phyloP scores from a whole-genome alignment of 75 land plant species.

The Pinus taeda region DNA sequence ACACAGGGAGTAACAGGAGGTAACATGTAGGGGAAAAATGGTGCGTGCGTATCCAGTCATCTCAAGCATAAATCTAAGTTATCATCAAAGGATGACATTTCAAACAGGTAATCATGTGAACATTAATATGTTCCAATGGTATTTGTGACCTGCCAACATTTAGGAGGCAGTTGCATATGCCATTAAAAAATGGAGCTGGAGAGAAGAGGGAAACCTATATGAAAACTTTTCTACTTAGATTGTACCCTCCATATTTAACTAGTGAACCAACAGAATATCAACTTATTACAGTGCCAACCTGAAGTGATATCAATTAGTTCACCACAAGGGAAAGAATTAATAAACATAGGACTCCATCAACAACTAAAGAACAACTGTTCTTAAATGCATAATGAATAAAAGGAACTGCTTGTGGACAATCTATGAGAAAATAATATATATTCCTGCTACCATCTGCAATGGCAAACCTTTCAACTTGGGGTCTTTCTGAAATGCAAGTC shows the following conservation, averaged over 20 bases:
- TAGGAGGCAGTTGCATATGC: too few relatives aligned
- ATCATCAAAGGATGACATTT: too few relatives aligned
- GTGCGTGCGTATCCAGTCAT: too few relatives aligned
- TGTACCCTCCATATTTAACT: neutral
- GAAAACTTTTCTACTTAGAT: neutral
- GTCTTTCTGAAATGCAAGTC: neutral
- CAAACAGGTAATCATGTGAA: too few relatives aligned
- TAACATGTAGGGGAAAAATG: too few relatives aligned
- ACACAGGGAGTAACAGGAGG: too few relatives aligned
- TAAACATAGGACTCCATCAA: neutral
- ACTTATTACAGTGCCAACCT: neutral
- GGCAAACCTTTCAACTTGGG: neutral
- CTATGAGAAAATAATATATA: neutral
- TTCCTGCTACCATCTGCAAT: neutral
- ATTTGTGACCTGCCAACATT: too few relatives aligned
- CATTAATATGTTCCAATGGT: too few relatives aligned
- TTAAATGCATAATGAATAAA: neutral
- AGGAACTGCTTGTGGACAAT: neutral
- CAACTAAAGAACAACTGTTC: neutral
- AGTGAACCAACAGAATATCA: neutral
- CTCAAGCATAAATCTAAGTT: too few relatives aligned
- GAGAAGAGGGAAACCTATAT: neutral
- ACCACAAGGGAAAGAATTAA: neutral
- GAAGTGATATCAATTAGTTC: neutral
- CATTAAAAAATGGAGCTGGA: neutral